A percentile compares a stretch with the other conserved stretches of the same genome.
Conservation (phyloP, 257 asterid genomes). For the Euphrasia confusa region DNA sequence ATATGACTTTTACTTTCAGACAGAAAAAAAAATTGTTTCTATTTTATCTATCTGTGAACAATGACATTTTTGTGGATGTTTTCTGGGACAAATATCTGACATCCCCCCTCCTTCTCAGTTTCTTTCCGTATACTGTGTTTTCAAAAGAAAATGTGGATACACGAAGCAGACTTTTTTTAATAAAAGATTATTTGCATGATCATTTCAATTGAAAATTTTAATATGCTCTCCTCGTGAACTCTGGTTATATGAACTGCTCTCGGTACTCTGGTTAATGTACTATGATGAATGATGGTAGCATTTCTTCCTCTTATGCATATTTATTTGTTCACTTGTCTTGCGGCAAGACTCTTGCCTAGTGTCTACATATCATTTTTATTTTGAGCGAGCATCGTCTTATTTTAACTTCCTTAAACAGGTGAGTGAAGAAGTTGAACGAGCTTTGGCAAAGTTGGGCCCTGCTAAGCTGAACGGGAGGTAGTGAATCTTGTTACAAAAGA, state of each 20-base stretch:
- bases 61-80: constrained; percentile 6
- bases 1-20: neutral
- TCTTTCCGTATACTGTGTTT: neutral
- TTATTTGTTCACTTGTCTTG: neutral
- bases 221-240: neutral
- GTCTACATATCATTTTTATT: neutral
- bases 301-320: neutral
- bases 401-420: constrained; percentile 47
- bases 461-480: constrained; percentile 77
- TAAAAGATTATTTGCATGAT: neutral
- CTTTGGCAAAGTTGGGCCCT: constrained; percentile 92
- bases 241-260: constrained; percentile 11
- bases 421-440: constrained; percentile 98
- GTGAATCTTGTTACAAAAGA: constrained; percentile 18
- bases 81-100: constrained; percentile 8
- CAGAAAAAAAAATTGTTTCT: neutral
- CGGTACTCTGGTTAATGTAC: constrained; percentile 3
- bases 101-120: neutral
- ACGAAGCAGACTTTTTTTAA: neutral
- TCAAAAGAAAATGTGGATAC: neutral
- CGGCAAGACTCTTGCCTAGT: no score
- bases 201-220: neutral
- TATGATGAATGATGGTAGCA: constrained; percentile 2
- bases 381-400: neutral
- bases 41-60: neutral